phyloP scores from a whole-genome alignment of 148 eudicot genomes.

The Rhododendron kiyosumense region DNA sequence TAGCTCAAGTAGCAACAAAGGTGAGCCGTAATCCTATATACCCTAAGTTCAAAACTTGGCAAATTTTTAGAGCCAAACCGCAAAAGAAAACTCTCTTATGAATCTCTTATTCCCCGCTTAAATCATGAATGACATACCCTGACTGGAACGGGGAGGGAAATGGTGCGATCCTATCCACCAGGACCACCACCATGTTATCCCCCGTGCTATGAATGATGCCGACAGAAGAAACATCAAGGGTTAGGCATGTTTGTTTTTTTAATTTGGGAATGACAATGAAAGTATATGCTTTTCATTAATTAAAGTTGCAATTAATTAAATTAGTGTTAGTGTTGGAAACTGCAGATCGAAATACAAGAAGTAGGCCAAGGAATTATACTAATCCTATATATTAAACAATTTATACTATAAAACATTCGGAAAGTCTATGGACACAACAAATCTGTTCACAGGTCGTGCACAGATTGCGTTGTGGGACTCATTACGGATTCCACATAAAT shows the following conservation, averaged over 20 bases:
- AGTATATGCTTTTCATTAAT: not conserved
- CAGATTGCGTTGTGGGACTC: too few species aligned
- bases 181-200: not conserved
- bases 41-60: not conserved
- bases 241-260: not conserved
- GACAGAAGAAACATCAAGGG: not conserved
- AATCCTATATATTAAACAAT: not conserved
- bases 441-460: too few species aligned
- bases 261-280: not conserved
- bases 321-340: not conserved
- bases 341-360: not conserved
- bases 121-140: not conserved
- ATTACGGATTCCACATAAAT: too few species aligned
- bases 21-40: not conserved
- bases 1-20: not conserved
- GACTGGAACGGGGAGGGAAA: too few species aligned
- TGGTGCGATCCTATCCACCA: not conserved
- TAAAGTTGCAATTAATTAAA: not conserved
- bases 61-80: too few species aligned
- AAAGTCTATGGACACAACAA: too few species aligned
- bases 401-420: too few species aligned
- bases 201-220: not conserved
- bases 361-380: not conserved
- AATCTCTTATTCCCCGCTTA: too few species aligned
- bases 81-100: too few species aligned